Conservation (phyloP, 306 rosid species). For the Castanopsis chinensis region DNA sequence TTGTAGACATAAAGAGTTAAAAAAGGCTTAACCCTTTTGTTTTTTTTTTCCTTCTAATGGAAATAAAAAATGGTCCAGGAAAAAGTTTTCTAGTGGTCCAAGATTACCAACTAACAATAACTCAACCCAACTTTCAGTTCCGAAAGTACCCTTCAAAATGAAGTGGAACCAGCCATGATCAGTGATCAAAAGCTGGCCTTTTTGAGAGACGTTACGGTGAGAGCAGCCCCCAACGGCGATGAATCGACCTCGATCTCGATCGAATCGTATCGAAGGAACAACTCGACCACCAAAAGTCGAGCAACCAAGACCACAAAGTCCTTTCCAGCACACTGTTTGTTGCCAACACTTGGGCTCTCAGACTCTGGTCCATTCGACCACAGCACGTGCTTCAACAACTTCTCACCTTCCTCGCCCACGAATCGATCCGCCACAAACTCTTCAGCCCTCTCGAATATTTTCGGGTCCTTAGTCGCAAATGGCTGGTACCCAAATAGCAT, state of each 20-base stretch:
- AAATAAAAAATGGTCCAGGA: too few relatives aligned
- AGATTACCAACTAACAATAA: too few relatives aligned
- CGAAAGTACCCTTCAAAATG: too few relatives aligned
- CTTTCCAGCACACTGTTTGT: slow-evolving; percentile 91
- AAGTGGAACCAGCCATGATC: too few relatives aligned
- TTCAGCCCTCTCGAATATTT: slow-evolving; percentile 53
- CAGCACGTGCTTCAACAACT: slow-evolving; percentile 62
- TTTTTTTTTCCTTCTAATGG: too few relatives aligned
- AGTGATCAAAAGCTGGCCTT: slow-evolving; percentile 45
- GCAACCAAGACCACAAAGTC: slow-evolving; percentile 58
- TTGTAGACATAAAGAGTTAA: too few relatives aligned
- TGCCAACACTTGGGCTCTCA: slow-evolving; percentile 41
- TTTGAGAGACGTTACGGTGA: slow-evolving; percentile 67
- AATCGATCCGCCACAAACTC: slow-evolving; percentile 79
- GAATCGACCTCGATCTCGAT: slow-evolving; percentile 47
- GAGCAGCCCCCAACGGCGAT: slow-evolving; percentile 53
- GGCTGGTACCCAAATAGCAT: slow-evolving; percentile 85
- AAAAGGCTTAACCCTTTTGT: too few relatives aligned
- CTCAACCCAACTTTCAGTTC: too few relatives aligned
- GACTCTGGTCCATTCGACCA: slow-evolving; percentile 95
- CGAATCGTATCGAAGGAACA: slow-evolving; percentile 76
- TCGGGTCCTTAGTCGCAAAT: slow-evolving; percentile 80
- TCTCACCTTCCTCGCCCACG: slow-evolving; percentile 81
- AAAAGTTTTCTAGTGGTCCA: too few relatives aligned
- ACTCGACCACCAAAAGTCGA: slow-evolving; percentile 65